Percentiles rank a stretch among this genome's conserved stretches.
phyloP scores from a whole-genome alignment of 2,329 filamentous ascomycete species.

The Apiospora rasikravindrae region DNA sequence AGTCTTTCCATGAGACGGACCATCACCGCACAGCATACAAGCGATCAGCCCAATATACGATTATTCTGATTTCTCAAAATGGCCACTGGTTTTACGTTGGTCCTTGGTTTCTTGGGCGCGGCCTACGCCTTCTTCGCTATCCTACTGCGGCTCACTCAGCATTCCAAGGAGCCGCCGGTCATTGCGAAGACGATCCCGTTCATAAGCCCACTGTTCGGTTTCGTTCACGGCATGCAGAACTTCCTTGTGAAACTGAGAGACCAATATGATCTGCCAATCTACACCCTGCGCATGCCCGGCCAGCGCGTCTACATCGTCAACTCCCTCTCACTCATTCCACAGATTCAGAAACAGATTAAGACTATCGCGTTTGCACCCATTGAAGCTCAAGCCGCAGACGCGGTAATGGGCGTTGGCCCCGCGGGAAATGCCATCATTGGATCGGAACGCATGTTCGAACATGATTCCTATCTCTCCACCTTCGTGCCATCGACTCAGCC shows the following conservation, averaged over 20 bases:
- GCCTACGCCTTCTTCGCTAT: neutral
- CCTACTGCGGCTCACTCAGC: neutral
- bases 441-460: slow-evolving; percentile 12
- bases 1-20: too few species aligned
- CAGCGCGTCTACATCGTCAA: slow-evolving; percentile 27
- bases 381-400: slow-evolving; percentile 20
- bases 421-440: slow-evolving; percentile 21
- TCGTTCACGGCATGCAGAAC: neutral
- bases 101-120: neutral
- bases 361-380: slow-evolving; percentile 25
- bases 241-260: neutral
- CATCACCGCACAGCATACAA: too few species aligned
- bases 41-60: too few species aligned
- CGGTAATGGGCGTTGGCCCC: slow-evolving; percentile 25
- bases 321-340: slow-evolving; percentile 20
- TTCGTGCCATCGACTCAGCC: slow-evolving; percentile 27
- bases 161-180: neutral
- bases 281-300: slow-evolving; percentile 26
- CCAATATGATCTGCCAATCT: slow-evolving; percentile 25
- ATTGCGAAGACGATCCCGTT: neutral
- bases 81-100: neutral
- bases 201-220: neutral
- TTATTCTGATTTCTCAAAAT: too few species aligned
- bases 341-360: slow-evolving; percentile 25
- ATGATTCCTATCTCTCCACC: slow-evolving; percentile 26